Conservation (phyloP, 2,329 filamentous ascomycete species). For the Epichloe aotearoae region DNA sequence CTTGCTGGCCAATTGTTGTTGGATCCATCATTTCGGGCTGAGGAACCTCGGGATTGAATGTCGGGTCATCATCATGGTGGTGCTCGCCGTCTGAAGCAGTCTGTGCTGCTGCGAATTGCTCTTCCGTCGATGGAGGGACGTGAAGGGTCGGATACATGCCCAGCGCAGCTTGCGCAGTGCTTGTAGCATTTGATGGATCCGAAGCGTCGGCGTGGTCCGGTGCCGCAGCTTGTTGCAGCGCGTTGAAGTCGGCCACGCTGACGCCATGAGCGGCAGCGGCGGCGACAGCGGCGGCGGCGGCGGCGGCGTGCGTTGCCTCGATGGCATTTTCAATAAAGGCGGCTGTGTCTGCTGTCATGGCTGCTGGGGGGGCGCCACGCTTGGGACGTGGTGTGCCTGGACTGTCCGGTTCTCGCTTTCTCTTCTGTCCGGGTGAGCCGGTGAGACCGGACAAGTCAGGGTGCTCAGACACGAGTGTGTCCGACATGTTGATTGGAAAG, state of each 20-base stretch:
- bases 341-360: constrained; percentile 32
- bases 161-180: constrained; percentile 45
- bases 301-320: constrained; percentile 27
- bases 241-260: constrained; percentile 41
- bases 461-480: constrained; percentile 32
- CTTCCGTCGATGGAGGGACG: constrained; percentile 43
- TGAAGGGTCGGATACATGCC: constrained; percentile 48
- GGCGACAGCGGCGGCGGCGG: constrained; percentile 15
- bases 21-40: constrained; percentile 18
- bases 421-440: constrained; percentile 36
- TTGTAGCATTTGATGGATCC: constrained; percentile 41
- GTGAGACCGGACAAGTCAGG: constrained; percentile 30
- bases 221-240: constrained; percentile 39
- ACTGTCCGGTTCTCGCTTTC: constrained; percentile 40
- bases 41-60: constrained; percentile 20
- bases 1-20: constrained; percentile 11
- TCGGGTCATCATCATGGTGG: constrained; percentile 18
- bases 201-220: constrained; percentile 32
- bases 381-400: constrained; percentile 37
- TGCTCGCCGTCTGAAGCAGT: constrained; percentile 20
- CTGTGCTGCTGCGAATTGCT: constrained; percentile 46
- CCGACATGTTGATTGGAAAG: constrained; percentile 28
- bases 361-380: constrained; percentile 31
- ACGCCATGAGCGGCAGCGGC: constrained; percentile 27
- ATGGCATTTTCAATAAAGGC: constrained; percentile 43